Base-by-base conservation (phyloP, 106 monocot genomes). In the Xerophyta viscosa region DNA sequence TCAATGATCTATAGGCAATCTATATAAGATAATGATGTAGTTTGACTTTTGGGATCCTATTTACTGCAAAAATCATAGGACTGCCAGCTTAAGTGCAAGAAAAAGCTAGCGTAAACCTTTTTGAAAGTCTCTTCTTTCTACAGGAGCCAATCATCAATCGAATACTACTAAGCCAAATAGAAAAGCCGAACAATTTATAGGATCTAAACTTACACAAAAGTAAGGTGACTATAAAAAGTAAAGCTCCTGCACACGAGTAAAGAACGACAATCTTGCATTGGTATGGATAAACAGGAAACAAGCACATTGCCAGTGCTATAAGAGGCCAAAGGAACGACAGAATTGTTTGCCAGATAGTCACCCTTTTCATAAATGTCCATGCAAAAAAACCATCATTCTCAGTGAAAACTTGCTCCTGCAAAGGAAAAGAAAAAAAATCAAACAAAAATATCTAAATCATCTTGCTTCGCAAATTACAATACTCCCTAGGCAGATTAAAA, bases 241-340 rank as follows among this genome's bases (percentile, higher is more conserved):
- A 51, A 55, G 79, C 84, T 52, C 96, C 96, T 56, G 89, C 96
- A 76, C 96, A 96, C 7, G 85, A 73, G 53, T 89, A 89, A 20
- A 96, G 89, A 14, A 96, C 88, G 41, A 96, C 85, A 69, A 96
- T 81, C 76, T 96, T 89, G 85, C 89, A 89, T 39, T 76, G 88
- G 46, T 89, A 96, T 44, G 96, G 89, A 33, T 96, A 96, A 29
- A 96, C 82, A 61, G 96, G 96, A 76, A 96, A 96, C 55, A 96
- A 70, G 66, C 96, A 96, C 60, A 96, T 61, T 42, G 96, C 96
- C 20, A 96, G 60, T 54, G 96, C 88, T 49, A 79, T 72, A 30
- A 96, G 56, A 46, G 96, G 96, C 96, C 96, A 96, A 41, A 81
- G 69, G 64, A 96, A 96, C 27, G 96, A 85, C 63, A 96, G 88